phyloP scores from a whole-genome alignment of 805 yeast genomes.

The Dipodascopsis uninucleata region DNA sequence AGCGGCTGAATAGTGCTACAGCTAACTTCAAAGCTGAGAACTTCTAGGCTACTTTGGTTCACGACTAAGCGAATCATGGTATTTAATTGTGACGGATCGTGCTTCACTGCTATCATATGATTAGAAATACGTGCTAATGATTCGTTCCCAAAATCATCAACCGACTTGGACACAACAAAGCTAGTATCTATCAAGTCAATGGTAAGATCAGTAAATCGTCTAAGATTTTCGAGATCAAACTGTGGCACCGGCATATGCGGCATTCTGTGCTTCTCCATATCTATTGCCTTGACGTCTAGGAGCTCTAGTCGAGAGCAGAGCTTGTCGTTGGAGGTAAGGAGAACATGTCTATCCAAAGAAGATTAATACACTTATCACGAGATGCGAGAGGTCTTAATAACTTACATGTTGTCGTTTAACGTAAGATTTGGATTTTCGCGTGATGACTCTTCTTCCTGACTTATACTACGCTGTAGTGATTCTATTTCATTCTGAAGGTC shows the following conservation, averaged over 20 bases:
- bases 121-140: too few species aligned
- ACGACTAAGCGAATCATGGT: slow-evolving; percentile 8
- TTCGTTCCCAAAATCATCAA: slow-evolving; percentile 2
- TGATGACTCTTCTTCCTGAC: too few species aligned
- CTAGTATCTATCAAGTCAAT: slow-evolving; percentile 1
- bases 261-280: background rate
- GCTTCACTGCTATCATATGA: too few species aligned
- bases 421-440: too few species aligned
- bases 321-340: too few species aligned
- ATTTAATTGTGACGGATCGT: slow-evolving; percentile 4
- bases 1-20: slow-evolving; percentile 7
- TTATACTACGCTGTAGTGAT: too few species aligned
- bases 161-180: slow-evolving; percentile 1
- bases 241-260: slow-evolving; percentile 17
- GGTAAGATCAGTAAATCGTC: slow-evolving; percentile 7
- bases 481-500: slow-evolving; percentile 5
- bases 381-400: too few species aligned
- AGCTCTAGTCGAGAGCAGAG: too few species aligned
- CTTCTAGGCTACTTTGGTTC: slow-evolving; percentile 20
- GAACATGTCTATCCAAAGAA: too few species aligned
- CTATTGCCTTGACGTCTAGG: too few species aligned
- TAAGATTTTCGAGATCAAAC: slow-evolving; percentile 12
- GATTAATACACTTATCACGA: too few species aligned
- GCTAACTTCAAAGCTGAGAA: slow-evolving; percentile 5
- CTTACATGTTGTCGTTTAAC: too few species aligned